Evolutionary conservation across 345 rosid species (phyloP).

Genomic region (Ailanthus altissimus): DNA sequence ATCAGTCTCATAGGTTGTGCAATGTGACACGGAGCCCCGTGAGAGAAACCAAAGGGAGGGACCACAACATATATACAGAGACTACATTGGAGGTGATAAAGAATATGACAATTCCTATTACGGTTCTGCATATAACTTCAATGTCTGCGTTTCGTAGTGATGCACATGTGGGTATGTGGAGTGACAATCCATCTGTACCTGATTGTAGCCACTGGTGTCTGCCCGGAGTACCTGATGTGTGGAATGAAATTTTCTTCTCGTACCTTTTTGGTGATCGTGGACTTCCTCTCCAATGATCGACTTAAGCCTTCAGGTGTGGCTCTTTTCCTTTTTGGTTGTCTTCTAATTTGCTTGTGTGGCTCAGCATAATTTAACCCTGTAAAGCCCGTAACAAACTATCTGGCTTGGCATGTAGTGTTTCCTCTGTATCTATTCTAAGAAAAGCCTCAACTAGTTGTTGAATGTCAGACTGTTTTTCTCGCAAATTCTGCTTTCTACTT

Average conservation of each 20-base stretch:
- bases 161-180: conserved; percentile 86
- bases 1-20: conserved; percentile 53
- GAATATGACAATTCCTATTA: conserved; percentile 63
- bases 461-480: no score
- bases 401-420: not conserved
- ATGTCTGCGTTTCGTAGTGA: conserved; percentile 81
- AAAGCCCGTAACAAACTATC: not conserved
- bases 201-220: conserved; percentile 98
- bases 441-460: no score
- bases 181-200: conserved; percentile 59
- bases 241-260: conserved; percentile 81
- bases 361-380: not conserved
- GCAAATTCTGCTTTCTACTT: not conserved
- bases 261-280: conserved; percentile 30
- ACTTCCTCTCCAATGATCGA: conserved; percentile 3
- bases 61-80: conserved; percentile 56
- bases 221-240: conserved; percentile 85
- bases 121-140: conserved; percentile 63
- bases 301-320: conserved; percentile 20
- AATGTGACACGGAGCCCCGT: conserved; percentile 63
- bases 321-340: conserved; percentile 6
- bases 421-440: no score
- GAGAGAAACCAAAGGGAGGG: conserved; percentile 55
- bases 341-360: not conserved
- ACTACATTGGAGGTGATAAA: conserved; percentile 48